These are phyloP conservation scores for Russula emetica DNA, from an alignment of 768 basidiomycete species.

Conservation along the genomic window DNA sequence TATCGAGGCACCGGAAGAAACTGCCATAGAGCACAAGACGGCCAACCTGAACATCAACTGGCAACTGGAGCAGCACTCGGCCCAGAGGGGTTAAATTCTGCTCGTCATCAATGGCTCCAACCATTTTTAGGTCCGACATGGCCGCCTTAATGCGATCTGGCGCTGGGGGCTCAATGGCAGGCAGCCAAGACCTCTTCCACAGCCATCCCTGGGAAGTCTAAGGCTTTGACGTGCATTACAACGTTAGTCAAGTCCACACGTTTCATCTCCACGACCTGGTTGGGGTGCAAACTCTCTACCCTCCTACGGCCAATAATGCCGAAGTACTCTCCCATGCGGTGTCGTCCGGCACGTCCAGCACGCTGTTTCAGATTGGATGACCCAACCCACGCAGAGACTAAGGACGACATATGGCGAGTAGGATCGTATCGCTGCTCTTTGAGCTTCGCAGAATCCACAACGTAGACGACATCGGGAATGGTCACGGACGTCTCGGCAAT, in stretches of 20 bases:
- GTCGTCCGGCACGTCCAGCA: slow-evolving; percentile 88
- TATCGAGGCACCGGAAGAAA: slow-evolving; percentile 90
- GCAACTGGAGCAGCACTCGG: slow-evolving; percentile 80
- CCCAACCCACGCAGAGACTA: slow-evolving; percentile 90
- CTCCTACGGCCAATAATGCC: slow-evolving; percentile 69
- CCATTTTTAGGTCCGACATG: slow-evolving; percentile 73
- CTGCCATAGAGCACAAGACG: slow-evolving; percentile 84
- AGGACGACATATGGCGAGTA: slow-evolving; percentile 78
- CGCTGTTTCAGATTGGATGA: slow-evolving; percentile 86
- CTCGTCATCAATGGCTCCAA: slow-evolving; percentile 75
- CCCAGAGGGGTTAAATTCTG: slow-evolving; percentile 84
- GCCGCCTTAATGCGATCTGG: slow-evolving; percentile 71
- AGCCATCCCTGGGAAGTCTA: slow-evolving; percentile 79
- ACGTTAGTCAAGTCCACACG: slow-evolving; percentile 84
- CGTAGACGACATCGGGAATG: slow-evolving; percentile 92
- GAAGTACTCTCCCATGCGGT: slow-evolving; percentile 87
- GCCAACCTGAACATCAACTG: slow-evolving; percentile 87
- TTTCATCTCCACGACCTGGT: slow-evolving; percentile 95
- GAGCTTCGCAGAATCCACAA: slow-evolving; percentile 83
- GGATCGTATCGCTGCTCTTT: slow-evolving; percentile 92
- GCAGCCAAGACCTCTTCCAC: slow-evolving; percentile 83
- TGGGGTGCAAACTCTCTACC: slow-evolving; percentile 57
- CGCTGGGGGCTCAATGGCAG: slow-evolving; percentile 86
- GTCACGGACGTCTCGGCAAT: slow-evolving; percentile 95
- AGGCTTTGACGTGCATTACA: slow-evolving; percentile 94